phyloP scores from a whole-genome alignment of 2,329 filamentous ascomycete genomes.

The Calonectria crousiana region DNA sequence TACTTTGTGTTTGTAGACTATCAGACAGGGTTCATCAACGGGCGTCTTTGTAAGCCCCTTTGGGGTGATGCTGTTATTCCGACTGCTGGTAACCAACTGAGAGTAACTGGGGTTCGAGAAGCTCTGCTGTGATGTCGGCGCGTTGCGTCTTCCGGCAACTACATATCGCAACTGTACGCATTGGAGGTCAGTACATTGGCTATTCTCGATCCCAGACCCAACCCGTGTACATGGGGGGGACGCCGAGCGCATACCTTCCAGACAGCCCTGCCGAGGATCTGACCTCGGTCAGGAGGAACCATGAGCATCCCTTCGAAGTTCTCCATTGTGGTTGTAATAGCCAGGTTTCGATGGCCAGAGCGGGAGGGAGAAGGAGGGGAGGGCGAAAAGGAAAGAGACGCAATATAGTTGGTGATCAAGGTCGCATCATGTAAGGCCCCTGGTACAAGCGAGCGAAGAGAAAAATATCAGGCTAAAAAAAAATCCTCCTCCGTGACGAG shows the following conservation, averaged over 20 bases:
- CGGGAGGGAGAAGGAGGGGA: background rate
- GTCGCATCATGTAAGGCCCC: conserved; percentile 41
- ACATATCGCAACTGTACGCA: conserved; percentile 68
- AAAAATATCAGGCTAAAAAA: background rate
- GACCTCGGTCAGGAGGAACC: conserved; percentile 63
- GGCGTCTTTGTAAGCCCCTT: conserved; percentile 50
- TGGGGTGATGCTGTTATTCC: conserved; percentile 52
- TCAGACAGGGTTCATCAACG: conserved; percentile 62
- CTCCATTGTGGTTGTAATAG: conserved; percentile 48
- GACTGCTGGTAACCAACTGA: conserved; percentile 55
- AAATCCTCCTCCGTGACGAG: background rate
- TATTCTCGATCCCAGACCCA: background rate
- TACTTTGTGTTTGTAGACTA: conserved; percentile 70
- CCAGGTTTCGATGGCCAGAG: background rate
- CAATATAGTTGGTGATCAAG: conserved; percentile 30
- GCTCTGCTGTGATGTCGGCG: conserved; percentile 48
- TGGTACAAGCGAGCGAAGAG: background rate
- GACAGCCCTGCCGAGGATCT: conserved; percentile 62
- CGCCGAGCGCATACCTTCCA: conserved; percentile 62
- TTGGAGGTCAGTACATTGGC: conserved; percentile 27
- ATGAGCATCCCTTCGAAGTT: conserved; percentile 60
- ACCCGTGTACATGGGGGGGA: conserved; percentile 14
- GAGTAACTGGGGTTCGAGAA: conserved; percentile 53
- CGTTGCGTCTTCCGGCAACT: conserved; percentile 59
- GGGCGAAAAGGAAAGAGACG: conserved; percentile 1